A percentile compares a stretch with the other conserved stretches of the same genome.
Evolutionary conservation across 306 rosid species (phyloP).

Genomic region (Carpinus viminea): DNA sequence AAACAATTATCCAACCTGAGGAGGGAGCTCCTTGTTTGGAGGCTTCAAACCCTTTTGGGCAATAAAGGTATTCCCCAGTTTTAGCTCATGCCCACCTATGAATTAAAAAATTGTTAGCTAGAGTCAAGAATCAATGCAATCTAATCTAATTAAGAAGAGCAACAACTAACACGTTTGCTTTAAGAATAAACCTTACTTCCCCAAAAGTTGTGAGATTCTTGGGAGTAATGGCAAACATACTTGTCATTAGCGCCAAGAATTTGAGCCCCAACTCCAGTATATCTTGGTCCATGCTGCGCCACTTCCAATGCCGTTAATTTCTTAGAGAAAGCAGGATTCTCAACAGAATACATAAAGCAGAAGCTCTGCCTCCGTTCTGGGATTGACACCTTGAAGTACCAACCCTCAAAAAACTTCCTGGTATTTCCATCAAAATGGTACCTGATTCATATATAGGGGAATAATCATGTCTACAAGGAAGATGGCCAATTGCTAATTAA

Average conservation of each 20-base stretch:
- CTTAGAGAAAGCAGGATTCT: slow-evolving; percentile 67
- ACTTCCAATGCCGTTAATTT: slow-evolving; percentile 48
- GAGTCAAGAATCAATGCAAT: slow-evolving; percentile 3
- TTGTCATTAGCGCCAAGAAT: slow-evolving; percentile 89
- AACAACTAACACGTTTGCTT: no score
- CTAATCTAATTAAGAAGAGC: not conserved
- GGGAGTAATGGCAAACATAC: slow-evolving; percentile 77
- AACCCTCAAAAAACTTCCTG: slow-evolving; percentile 89
- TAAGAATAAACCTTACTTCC: slow-evolving; percentile 54
- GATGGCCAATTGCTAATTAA: not conserved
- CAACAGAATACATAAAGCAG: slow-evolving; percentile 85
- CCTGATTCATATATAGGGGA: slow-evolving; percentile 31
- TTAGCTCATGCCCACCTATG: slow-evolving; percentile 77
- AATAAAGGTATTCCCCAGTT: slow-evolving; percentile 73
- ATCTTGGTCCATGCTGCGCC: slow-evolving; percentile 66
- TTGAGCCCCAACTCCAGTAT: slow-evolving; percentile 89
- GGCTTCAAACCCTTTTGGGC: slow-evolving; percentile 51
- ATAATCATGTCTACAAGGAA: not conserved
- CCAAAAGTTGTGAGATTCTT: slow-evolving; percentile 71
- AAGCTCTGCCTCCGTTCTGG: slow-evolving; percentile 78
- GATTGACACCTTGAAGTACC: slow-evolving; percentile 94
- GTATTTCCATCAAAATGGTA: slow-evolving; percentile 82
- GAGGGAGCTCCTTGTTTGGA: slow-evolving; percentile 79
- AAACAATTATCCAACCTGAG: slow-evolving; percentile 52
- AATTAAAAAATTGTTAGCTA: slow-evolving; percentile 22